These are phyloP conservation scores for Themeda triandra DNA, from an alignment of 176 grass and related monocot species.

Conservation along the genomic window DNA sequence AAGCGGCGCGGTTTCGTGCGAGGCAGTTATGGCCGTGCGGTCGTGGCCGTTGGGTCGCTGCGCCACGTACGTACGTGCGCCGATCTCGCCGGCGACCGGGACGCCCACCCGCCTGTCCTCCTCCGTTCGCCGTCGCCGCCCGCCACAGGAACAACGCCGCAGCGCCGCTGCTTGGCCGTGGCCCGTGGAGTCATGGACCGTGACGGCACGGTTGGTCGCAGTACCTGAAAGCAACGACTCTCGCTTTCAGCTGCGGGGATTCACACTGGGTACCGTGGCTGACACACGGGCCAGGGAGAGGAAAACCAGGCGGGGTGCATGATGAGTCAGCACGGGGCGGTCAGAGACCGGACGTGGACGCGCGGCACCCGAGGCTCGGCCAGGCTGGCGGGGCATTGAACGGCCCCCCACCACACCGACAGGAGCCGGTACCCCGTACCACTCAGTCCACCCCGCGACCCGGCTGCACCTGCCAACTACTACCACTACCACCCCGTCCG, in stretches of 20 bases:
- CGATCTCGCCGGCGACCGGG: neutral
- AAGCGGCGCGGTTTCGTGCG: conserved; percentile 16
- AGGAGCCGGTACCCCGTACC: conserved; percentile 12
- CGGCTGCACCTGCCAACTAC: neutral
- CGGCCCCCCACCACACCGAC: conserved; percentile 42
- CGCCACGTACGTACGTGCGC: neutral
- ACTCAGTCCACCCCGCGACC: neutral
- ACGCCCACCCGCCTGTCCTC: neutral
- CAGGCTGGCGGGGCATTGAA: conserved; percentile 29
- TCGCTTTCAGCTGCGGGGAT: neutral
- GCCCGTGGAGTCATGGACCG: neutral
- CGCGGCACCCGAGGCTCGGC: conserved; percentile 17
- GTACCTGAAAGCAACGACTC: conserved; percentile 1
- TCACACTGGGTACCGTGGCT: neutral
- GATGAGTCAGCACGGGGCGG: neutral
- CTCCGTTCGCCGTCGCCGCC: neutral
- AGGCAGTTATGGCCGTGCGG: neutral
- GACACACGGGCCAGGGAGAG: neutral
- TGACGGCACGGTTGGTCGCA: neutral
- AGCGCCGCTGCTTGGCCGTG: neutral
- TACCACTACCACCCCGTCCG: no score
- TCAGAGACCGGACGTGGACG: neutral
- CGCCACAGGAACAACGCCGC: neutral
- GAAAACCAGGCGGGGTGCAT: neutral
- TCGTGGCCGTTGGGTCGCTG: neutral